phyloP scores from a whole-genome alignment of 2,329 filamentous ascomycete species.

The Mollisia scopiformis region DNA sequence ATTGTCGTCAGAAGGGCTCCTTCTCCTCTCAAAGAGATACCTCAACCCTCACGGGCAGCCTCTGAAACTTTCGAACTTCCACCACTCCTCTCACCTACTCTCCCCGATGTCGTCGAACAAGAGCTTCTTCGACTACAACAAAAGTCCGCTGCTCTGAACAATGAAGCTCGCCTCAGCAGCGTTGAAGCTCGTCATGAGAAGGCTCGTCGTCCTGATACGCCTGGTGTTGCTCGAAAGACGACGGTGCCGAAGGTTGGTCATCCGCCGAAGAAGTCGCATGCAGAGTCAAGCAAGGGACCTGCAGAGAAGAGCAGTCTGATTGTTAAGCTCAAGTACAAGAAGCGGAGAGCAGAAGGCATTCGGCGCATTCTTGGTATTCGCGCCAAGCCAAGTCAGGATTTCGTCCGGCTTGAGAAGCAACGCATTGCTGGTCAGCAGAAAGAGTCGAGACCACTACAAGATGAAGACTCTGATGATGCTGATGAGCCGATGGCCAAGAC shows the following conservation, averaged over 20 bases:
- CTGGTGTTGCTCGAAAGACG: constrained; percentile 37
- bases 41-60: background rate
- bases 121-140: constrained; percentile 31
- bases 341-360: constrained; percentile 28
- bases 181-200: constrained; percentile 37
- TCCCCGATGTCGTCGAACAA: constrained; percentile 35
- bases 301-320: constrained; percentile 23
- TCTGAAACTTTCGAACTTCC: constrained; percentile 26
- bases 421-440: constrained; percentile 11
- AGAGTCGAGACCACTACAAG: constrained; percentile 1
- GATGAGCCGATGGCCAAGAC: constrained; percentile 42
- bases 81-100: constrained; percentile 33
- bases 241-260: constrained; percentile 33
- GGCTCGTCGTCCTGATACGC: constrained; percentile 34
- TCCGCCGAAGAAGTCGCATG: constrained; percentile 31
- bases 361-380: constrained; percentile 32
- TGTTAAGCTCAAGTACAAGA: constrained; percentile 37
- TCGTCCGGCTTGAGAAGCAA: constrained; percentile 22
- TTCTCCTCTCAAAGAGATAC: constrained; percentile 13
- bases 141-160: constrained; percentile 6
- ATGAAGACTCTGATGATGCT: constrained; percentile 30
- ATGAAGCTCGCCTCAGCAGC: constrained; percentile 20
- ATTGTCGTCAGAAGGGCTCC: constrained; percentile 25
- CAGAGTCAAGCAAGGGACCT: constrained; percentile 22
- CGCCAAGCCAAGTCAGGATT: constrained; percentile 21